Base-by-base conservation (phyloP, 257 asterid species). In the Anisodus acutangulus region DNA sequence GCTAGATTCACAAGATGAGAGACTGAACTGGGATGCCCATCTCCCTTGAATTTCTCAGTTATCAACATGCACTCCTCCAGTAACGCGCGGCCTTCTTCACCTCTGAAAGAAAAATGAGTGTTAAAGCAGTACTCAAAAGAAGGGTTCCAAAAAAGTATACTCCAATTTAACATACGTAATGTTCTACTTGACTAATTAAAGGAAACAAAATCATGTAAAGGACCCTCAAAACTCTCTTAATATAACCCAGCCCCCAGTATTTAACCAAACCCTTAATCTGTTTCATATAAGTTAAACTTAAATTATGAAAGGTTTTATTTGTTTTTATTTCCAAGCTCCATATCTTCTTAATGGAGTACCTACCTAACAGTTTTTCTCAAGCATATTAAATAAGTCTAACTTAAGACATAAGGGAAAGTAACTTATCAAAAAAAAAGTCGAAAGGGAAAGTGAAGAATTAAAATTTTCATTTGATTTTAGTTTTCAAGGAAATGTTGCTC, bases 1-100 rank as follows among this genome's bases (percentile, higher is more conserved):
- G 98, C 98, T 78, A 95, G 97, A 90, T 94, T 95, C 85, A 95
- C 89, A 9, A 95, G 94, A 84, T 93, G 96, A 69, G 93, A 90
- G 58, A 93, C 98, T 81, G 88, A 89, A 90, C 88, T 88, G 62
- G 96, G 98, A 86, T 94, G 92, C 37, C 90, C 94, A 85, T 92
- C 93, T 83, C 99, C 99, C 85, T 89, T 91, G 11, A 85, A 84
- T 85, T 89, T 91, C 86, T 95, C 94, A 22, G 91, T 86, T 81
- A 91, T 89, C 58, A 87, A 76, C 84, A 95, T 84, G 91, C 96
- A 93, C 86, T 95, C 94, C 85, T 90, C 93, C 83, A 95, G 85
- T 74, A 95, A 85, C 63, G 85, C 89, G 81, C 94, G 92, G 64
- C 99, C 98, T 92, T 95, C 99, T 86, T 88, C 91, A 81, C 80